A percentile compares a stretch with the other conserved stretches of the same genome.
Evolutionary conservation across 2,329 filamentous ascomycete genomes (phyloP).

Genomic region (Talaromyces sp.): DNA sequence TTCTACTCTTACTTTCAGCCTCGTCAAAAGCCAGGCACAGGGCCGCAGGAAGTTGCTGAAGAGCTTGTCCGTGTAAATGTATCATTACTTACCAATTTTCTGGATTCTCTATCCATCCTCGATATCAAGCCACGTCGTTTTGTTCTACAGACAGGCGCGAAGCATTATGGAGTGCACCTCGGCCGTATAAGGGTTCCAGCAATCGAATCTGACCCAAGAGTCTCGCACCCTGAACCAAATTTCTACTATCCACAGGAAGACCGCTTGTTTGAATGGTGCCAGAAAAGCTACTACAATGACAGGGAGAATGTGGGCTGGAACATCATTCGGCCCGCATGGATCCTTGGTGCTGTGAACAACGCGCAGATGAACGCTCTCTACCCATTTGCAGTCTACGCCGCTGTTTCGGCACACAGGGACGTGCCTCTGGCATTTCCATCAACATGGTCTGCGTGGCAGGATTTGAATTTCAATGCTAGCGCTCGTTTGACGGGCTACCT

Average conservation of each 20-base stretch:
- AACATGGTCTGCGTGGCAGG: neutral
- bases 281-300: neutral
- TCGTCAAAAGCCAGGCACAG: neutral
- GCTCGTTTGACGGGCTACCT: constrained; percentile 2
- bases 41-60: neutral
- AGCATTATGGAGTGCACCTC: constrained; percentile 4
- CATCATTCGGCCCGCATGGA: neutral
- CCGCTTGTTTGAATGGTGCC: neutral
- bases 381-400: neutral
- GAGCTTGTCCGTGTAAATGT: neutral
- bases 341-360: neutral
- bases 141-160: constrained; percentile 1
- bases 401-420: neutral
- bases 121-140: constrained; percentile 1
- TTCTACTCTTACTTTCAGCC: neutral
- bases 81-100: neutral
- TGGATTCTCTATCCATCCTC: neutral
- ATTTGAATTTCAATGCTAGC: neutral
- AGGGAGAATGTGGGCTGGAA: constrained; percentile 3
- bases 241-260: constrained; percentile 8
- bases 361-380: neutral
- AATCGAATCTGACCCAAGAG: constrained; percentile 5
- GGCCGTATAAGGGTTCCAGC: constrained; percentile 2
- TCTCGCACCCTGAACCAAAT: neutral
- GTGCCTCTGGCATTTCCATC: neutral